Conservation (phyloP, 2,329 filamentous ascomycete genomes). For the Pseudogymnoascus sp. region DNA sequence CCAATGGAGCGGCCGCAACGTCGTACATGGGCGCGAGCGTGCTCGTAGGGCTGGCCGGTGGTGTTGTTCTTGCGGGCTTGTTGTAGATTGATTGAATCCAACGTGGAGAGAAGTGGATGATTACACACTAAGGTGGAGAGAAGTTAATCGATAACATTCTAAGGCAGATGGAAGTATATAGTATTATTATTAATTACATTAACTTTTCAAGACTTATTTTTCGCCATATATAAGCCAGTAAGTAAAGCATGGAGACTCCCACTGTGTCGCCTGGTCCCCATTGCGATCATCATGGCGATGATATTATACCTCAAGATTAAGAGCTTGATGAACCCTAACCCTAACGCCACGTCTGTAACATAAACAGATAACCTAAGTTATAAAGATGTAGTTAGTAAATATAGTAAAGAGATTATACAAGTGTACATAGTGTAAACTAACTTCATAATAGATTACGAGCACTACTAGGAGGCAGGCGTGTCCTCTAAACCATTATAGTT, state of each 20-base stretch:
- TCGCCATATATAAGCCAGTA: background rate
- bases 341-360: too few relatives aligned
- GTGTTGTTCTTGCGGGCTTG: background rate
- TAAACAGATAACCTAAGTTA: too few relatives aligned
- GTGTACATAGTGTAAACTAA: too few relatives aligned
- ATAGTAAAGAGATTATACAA: too few relatives aligned
- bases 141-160: constrained; percentile 3
- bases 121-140: background rate
- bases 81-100: background rate
- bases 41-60: background rate
- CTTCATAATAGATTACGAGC: too few relatives aligned
- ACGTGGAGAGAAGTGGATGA: background rate
- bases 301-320: background rate
- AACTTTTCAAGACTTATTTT: background rate
- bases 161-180: background rate
- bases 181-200: background rate
- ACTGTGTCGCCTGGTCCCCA: background rate
- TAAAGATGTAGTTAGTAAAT: too few relatives aligned
- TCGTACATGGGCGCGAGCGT: background rate
- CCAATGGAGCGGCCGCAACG: background rate
- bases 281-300: background rate
- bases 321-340: background rate
- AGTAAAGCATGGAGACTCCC: background rate
- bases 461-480: too few relatives aligned
- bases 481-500: too few relatives aligned